Conservation (phyloP, 192 early-diverging fungal species). For the Coemansia sp. region DNA sequence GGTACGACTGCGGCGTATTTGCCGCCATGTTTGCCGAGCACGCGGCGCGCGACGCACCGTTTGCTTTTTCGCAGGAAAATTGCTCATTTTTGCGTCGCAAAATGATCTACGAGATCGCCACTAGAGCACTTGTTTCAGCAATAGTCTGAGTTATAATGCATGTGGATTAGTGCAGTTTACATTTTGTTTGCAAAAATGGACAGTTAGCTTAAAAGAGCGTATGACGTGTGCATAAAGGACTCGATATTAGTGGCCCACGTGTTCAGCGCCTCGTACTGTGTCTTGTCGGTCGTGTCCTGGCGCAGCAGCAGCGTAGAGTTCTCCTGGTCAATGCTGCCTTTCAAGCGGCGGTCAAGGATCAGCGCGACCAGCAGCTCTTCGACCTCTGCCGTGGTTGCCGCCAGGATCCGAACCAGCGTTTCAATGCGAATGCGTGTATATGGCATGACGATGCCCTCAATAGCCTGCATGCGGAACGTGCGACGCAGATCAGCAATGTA, state of each 20-base stretch:
- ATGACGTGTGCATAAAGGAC: conserved; percentile 21
- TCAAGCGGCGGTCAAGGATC: conserved; percentile 85
- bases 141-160: not conserved
- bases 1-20: conserved; percentile 95
- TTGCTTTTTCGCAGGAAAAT: conserved; percentile 72
- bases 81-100: conserved; percentile 72
- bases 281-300: conserved; percentile 34
- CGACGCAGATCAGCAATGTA: conserved; percentile 92
- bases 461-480: conserved; percentile 89
- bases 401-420: conserved; percentile 80
- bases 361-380: conserved; percentile 84
- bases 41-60: conserved; percentile 55
- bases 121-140: conserved; percentile 25
- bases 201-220: conserved; percentile 7
- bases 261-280: conserved; percentile 39
- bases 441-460: conserved; percentile 81
- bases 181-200: not conserved
- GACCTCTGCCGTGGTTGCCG: conserved; percentile 72
- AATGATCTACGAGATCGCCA: conserved; percentile 76
- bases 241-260: conserved; percentile 36
- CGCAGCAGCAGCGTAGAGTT: conserved; percentile 46
- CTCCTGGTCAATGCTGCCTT: conserved; percentile 89
- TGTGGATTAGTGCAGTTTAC: too few relatives aligned
- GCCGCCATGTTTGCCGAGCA: conserved; percentile 85
- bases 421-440: conserved; percentile 89